Evolutionary conservation across 164 flowering plant species (phyloP), one percentile per base, ranked within the genome.

Genomic region (Aristolochia californica): DNA sequence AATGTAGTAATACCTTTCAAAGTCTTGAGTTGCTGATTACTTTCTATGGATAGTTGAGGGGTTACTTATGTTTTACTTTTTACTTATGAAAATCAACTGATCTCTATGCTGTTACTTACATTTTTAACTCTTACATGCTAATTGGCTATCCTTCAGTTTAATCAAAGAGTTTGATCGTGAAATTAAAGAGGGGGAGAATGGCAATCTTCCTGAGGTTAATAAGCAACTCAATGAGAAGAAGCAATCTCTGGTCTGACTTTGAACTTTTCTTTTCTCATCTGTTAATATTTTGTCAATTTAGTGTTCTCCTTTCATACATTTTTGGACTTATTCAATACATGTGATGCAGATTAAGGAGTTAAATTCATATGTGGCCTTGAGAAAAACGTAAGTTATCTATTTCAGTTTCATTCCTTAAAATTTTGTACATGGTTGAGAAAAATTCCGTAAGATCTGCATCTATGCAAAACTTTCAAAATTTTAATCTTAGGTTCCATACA

Each of bases 121-220:
- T 34, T 34, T 2, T 34, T 34, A 5, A 8, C 0, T 34, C 7
- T 34, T 34, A 34, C 10, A 34, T 34, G 26, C 20, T 26, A 22
- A 14, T 62, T 23, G 10, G 24, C 34, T 22, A n/a, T 64, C 18
- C 67, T 53, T 34, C 81, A 93, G 99, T 65, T 68, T 93, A 62
- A 79, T 93, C 61, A 93, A 93, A 75, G 99, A 89, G 69, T 89
- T 85, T 75, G 99, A 93, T 72, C 95, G 96, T 59, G 96, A 87
- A 75, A 65, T 89, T 45, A 93, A 89, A 69, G 96, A 89, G 56
- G 96, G 80, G 62, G 96, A 91, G 68, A 62, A 66, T 55, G 70
- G 68, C 70, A 87, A 77, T 74, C 78, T 96, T 63, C 83, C 96
- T 23, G 96, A 89, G 48, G 81, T 85, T 21, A 81, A 78, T 64